Base-by-base conservation (phyloP, 768 basidiomycete genomes). In the Tephrocybe sp. region DNA sequence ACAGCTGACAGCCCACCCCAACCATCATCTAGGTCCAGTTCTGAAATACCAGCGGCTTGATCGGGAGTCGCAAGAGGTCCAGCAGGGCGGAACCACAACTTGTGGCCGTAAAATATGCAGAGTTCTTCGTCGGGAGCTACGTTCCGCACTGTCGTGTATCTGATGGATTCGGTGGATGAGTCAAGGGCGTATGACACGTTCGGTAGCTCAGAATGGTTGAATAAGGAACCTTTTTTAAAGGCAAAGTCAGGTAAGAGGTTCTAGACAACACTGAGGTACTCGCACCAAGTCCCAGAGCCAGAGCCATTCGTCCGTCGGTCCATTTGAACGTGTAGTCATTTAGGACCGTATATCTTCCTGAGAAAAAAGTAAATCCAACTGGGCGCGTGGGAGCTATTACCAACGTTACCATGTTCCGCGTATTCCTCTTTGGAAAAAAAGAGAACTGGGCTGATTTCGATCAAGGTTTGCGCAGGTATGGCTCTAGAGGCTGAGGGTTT, bases 361-460 rank as follows among this genome's bases (percentile, higher is more conserved):
- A 7, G 20, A 21, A 38, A 5, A 32, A 15, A 40, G 36, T 3
- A 4, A 10, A 32, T n/a, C 32, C 8, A 21, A 9, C n/a, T 1
- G 12, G 41, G 10, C 38, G 25, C 15, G 38, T 15, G 1, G 24
- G 15, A 36, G 18, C 6, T 21, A 11, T 10, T 12, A 30, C 20
- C 3, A 45, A 40, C 21, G 18, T 33, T 70, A 58, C 84, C 82
- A 67, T 90, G 78, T 4, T 65, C 62, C 39, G 79, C 73, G 58
- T 93, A 94, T 68, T 94, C 91, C 21, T 81, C 74, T 50, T 77
- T 75, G 4, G 72, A 65, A 61, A 95, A 81, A 10, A 96, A 71
- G n/a, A 96, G 70, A 17, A 92, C 90, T 2, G 95, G 94, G 55
- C 88, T 88, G 58, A 85, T 80, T 66, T 97, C 95, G 54, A 98